A percentile compares a stretch with the other conserved stretches of the same genome.
phyloP scores from a whole-genome alignment of 2,329 filamentous ascomycete genomes.

The Neocucurbitaria cava region DNA sequence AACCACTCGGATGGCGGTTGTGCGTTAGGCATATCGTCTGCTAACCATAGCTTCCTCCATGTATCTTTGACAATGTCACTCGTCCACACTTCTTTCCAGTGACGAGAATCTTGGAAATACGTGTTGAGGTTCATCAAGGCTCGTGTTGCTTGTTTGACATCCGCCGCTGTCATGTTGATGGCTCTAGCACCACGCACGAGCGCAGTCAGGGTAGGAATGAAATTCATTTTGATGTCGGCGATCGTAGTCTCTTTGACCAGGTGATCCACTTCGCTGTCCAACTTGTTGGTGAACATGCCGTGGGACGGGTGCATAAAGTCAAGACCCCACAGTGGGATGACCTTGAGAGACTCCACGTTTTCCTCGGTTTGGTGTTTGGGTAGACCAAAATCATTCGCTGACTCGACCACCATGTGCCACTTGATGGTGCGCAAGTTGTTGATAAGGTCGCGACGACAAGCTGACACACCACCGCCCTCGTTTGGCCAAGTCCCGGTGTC shows the following conservation, averaged over 20 bases:
- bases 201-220: slow-evolving; percentile 50
- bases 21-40: slow-evolving; percentile 52
- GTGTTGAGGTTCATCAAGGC: slow-evolving; percentile 53
- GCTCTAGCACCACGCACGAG: slow-evolving; percentile 50
- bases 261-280: slow-evolving; percentile 50
- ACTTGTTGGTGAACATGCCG: slow-evolving; percentile 52
- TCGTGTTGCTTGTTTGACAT: slow-evolving; percentile 51
- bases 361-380: slow-evolving; percentile 53
- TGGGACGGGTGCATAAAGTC: slow-evolving; percentile 52
- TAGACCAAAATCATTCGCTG: slow-evolving; percentile 52
- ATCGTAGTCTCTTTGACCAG: slow-evolving; percentile 43
- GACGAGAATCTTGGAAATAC: slow-evolving; percentile 53
- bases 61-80: slow-evolving; percentile 55
- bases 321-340: slow-evolving; percentile 52
- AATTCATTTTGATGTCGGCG: slow-evolving; percentile 49
- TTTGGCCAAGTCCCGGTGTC: slow-evolving; percentile 55
- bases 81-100: slow-evolving; percentile 57
- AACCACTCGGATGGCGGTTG: slow-evolving; percentile 54
- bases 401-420: slow-evolving; percentile 54
- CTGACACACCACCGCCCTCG: slow-evolving; percentile 52
- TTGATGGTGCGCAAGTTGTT: slow-evolving; percentile 52
- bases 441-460: slow-evolving; percentile 52
- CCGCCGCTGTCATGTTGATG: slow-evolving; percentile 45
- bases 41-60: slow-evolving; percentile 57
- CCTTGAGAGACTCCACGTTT: slow-evolving; percentile 52